Percentiles rank a stretch among this genome's conserved stretches.
Evolutionary conservation across 2,329 filamentous ascomycete genomes (phyloP).

Genomic region (Trichoderma oligosporum): DNA sequence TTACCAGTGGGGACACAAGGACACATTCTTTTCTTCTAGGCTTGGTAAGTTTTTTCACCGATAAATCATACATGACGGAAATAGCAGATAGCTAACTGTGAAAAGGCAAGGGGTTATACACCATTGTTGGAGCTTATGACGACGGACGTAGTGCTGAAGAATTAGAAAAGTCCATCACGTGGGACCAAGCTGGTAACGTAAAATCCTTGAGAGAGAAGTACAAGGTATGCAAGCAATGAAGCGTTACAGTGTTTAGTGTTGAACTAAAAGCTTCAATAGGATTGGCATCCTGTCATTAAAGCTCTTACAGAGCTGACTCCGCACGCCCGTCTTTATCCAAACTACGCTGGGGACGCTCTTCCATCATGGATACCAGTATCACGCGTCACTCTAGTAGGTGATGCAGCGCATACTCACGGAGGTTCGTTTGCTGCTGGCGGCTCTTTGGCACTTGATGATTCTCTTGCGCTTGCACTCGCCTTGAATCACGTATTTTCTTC

Average conservation of each 20-base stretch:
- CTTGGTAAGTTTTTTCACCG: constrained; percentile 29
- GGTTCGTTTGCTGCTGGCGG: constrained; percentile 39
- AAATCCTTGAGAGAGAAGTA: constrained; percentile 35
- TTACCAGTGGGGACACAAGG: constrained; percentile 5
- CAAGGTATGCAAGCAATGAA: too few species aligned
- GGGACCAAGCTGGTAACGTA: constrained; percentile 38
- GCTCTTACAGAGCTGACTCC: constrained; percentile 40
- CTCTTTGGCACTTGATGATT: constrained; percentile 38
- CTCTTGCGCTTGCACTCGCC: constrained; percentile 18
- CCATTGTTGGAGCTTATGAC: constrained; percentile 41
- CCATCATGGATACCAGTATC: constrained; percentile 35
- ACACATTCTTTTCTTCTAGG: constrained; percentile 31
- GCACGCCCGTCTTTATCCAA: constrained; percentile 40
- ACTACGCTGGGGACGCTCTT: constrained; percentile 38
- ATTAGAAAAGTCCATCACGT: constrained; percentile 30
- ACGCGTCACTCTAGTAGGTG: constrained; percentile 34
- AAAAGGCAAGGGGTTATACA: constrained; percentile 34
- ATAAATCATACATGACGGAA: neutral
- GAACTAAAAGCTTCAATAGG: constrained; percentile 2
- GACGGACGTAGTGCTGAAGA: constrained; percentile 33
- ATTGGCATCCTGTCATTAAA: constrained; percentile 41
- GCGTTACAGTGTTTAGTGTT: too few species aligned
- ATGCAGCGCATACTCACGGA: constrained; percentile 40
- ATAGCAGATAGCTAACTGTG: neutral
- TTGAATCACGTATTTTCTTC: constrained; percentile 1